Evolutionary conservation across 306 rosid species (phyloP), one percentile per base, ranked within the genome.

Genomic region (apple (Malus domestica)): DNA sequence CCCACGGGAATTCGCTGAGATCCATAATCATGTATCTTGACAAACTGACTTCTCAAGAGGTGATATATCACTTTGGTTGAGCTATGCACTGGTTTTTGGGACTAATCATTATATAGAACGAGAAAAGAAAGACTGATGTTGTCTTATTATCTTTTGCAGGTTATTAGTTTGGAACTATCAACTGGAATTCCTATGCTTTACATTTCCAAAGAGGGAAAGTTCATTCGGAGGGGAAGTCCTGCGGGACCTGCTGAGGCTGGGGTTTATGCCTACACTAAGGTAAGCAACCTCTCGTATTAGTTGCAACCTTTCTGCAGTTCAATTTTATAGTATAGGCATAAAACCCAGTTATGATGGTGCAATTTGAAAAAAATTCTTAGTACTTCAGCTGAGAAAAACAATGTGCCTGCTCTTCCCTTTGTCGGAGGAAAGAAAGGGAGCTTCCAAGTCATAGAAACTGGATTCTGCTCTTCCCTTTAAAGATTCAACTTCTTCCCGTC

Each of bases 121-220:
- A 76, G 27, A 72, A 32, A 63, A 49, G 55, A 4, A 40, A 30
- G 65, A 44, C 5, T 52, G 19, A 20, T 38, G 73, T 45, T 44
- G 6, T 22, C 15, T 29, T 15, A 25, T 38, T 25, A 38, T 74
- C 16, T 61, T 75, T 81, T 73, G 30, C 88, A 96, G 99, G 98
- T 96, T 70, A 96, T 96, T 74, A 92, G 98, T 77, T 80, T 96
- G 78, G 99, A 96, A 86, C 76, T 96, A 63, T 96, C 99, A 49
- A 96, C 99, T 54, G 99, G 99, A 80, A 92, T 96, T 77, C 99
- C 99, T 22, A 92, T 96, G 99, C 99, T 96, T 70, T 96, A 96
- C 83, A 96, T 96, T 79, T 87, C 86, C 83, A 92, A 90, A 86
- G 98, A 88, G 68, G 99, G 99, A 45, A 88, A 79, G 80, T 96